phyloP scores from a whole-genome alignment of 1,284 basidiomycete genomes.

The Cutaneotrichosporon spelunceum region DNA sequence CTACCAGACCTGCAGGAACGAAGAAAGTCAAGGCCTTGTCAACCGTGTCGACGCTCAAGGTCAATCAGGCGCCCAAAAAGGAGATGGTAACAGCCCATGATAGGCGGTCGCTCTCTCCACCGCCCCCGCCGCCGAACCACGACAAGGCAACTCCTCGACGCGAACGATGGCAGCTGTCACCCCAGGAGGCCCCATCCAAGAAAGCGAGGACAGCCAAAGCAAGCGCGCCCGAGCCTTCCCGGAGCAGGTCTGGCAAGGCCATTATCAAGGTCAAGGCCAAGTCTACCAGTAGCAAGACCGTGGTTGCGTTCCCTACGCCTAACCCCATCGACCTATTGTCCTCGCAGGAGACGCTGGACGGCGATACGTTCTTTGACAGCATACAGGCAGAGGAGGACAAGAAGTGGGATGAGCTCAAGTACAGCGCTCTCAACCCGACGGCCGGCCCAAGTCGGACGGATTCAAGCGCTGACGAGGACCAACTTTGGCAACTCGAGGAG shows the following conservation, averaged over 20 bases:
- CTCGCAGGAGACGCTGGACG: background rate
- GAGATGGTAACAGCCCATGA: background rate
- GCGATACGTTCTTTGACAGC: background rate
- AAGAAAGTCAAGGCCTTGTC: background rate
- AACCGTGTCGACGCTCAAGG: background rate
- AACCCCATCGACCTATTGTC: background rate
- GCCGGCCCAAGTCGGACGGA: too few relatives aligned
- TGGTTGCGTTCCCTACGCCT: background rate
- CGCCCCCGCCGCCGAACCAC: background rate
- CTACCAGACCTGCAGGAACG: background rate
- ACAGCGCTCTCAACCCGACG: background rate
- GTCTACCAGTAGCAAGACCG: background rate
- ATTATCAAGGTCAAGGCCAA: background rate
- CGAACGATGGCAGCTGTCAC: background rate
- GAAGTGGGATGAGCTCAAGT: background rate
- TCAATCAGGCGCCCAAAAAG: background rate
- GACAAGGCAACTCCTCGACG: background rate
- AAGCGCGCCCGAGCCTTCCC: background rate
- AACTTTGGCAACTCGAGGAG: background rate
- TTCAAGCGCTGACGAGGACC: conserved; percentile 1
- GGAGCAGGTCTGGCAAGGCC: background rate
- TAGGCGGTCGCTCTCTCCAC: background rate
- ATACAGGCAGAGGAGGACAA: background rate
- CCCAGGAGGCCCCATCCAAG: background rate
- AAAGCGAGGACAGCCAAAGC: background rate